Percentiles rank a stretch among this genome's conserved stretches.
Evolutionary conservation across 2,329 filamentous ascomycete genomes (phyloP).

Genomic region (Lecanicillium sp.): DNA sequence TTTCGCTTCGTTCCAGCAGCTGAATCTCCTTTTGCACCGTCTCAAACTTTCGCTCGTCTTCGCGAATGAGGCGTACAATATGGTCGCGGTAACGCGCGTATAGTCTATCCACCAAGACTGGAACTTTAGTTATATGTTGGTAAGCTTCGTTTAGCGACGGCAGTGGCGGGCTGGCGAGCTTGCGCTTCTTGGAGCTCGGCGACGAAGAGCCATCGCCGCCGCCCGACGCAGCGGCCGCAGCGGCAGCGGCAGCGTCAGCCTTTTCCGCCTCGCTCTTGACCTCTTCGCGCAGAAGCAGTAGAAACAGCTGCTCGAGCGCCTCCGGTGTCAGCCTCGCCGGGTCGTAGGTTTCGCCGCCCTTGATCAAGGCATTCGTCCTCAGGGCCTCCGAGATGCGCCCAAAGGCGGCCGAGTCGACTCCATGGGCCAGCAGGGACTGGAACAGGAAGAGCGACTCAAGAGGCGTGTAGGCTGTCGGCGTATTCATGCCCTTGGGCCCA

Average conservation of each 20-base stretch:
- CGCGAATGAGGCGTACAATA: slow-evolving; percentile 60
- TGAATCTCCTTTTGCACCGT: slow-evolving; percentile 59
- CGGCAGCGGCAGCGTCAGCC: slow-evolving; percentile 19
- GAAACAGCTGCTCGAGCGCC: slow-evolving; percentile 70
- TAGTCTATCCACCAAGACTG: slow-evolving; percentile 62
- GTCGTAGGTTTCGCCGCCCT: slow-evolving; percentile 64
- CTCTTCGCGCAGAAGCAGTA: slow-evolving; percentile 70
- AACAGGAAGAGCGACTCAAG: slow-evolving; percentile 84
- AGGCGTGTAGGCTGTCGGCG: slow-evolving; percentile 62
- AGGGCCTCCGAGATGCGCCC: slow-evolving; percentile 66
- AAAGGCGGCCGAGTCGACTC: slow-evolving; percentile 59
- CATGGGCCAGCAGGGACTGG: slow-evolving; percentile 65
- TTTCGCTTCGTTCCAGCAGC: slow-evolving; percentile 50
- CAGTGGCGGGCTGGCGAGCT: slow-evolving; percentile 57
- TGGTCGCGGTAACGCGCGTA: slow-evolving; percentile 68
- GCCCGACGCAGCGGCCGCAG: slow-evolving; percentile 10
- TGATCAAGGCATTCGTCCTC: slow-evolving; percentile 65
- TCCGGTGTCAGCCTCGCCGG: slow-evolving; percentile 66
- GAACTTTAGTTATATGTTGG: slow-evolving; percentile 60
- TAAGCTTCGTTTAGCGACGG: slow-evolving; percentile 60
- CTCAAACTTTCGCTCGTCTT: slow-evolving; percentile 64
- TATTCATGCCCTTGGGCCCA: slow-evolving; percentile 48
- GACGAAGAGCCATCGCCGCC: slow-evolving; percentile 36
- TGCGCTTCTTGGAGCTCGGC: slow-evolving; percentile 64
- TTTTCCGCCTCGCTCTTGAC: slow-evolving; percentile 42